Base-by-base conservation (phyloP, 2,329 filamentous ascomycete genomes). In the Colletotrichum zoysiae region DNA sequence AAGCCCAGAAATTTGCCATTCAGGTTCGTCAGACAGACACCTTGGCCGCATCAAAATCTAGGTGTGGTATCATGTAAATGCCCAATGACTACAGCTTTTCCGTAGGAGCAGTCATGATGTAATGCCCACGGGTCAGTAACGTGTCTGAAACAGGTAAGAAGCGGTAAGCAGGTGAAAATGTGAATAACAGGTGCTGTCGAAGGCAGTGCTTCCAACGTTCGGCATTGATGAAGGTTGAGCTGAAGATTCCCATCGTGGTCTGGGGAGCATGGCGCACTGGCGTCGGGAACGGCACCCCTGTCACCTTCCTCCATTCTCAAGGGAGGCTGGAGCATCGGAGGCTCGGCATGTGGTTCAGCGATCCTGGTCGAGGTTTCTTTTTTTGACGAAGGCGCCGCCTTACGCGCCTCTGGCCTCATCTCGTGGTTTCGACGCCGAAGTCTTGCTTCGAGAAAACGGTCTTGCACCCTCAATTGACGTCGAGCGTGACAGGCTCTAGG, bases 251-350 rank as follows among this genome's bases (percentile, higher is more conserved):
- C 65, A 65, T 59, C 33, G 30, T 46, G 40, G 42, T 64, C 70
- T 70, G 65, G 65, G 70, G 65, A 69, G 69, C 58, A 71, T 68
- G 65, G 68, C 69, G 65, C 58, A 63, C 64, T 71, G 56, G 51
- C 42, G 58, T 62, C 44, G 53, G 67, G 65, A 63, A 51, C 53
- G n/a, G 23, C 20, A 55, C 30, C 70, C 70, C 46, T 71, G 65
- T 35, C 70, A 12, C 14, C 58, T 23, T 48, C 11, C 42, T 60
- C 26, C 65, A 55, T 42, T 59, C 30, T 50, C 48, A 51, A 50
- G 59, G 35, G 69, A 60, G 46, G 65, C 69, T 69, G 65, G 59
- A 53, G 44, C 20, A 59, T 68, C 58, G 30, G 57, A 62, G 65
- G 50, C 56, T 58, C 69, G 64, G 65, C 65, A 68, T 55, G 26